Conservation (phyloP, 2,329 filamentous ascomycete genomes). For the Claviceps monticola region DNA sequence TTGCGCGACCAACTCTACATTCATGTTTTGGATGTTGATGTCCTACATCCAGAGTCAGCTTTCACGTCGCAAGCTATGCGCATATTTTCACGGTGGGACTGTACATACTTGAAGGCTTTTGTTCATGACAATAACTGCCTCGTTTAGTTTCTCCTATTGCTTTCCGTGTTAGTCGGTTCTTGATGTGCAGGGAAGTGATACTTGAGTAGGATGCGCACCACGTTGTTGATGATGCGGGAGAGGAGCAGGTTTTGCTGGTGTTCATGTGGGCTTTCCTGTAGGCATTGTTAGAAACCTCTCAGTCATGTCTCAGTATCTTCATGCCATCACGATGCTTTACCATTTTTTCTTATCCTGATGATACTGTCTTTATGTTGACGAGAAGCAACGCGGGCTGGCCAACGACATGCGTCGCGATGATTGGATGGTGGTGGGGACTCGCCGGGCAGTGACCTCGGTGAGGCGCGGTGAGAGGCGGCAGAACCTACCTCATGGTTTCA, state of each 20-base stretch:
- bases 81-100: background rate
- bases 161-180: background rate
- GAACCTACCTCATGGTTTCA: conserved; percentile 10
- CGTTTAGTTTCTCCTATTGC: conserved; percentile 84
- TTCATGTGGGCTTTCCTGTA: conserved; percentile 85
- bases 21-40: conserved; percentile 98
- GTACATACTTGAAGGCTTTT: conserved; percentile 65
- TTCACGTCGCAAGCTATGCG: background rate
- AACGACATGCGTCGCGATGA: background rate
- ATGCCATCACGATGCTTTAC: background rate
- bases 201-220: conserved; percentile 46
- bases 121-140: conserved; percentile 84
- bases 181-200: background rate
- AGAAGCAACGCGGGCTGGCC: background rate
- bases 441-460: conserved; percentile 2
- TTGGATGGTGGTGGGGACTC: background rate
- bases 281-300: background rate
- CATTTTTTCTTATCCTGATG: background rate
- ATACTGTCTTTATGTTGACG: background rate
- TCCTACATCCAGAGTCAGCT: conserved; percentile 40
- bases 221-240: conserved; percentile 92
- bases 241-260: conserved; percentile 91
- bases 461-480: conserved; percentile 21
- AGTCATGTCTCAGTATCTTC: background rate
- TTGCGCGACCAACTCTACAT: conserved; percentile 90